A percentile compares a stretch with the other conserved stretches of the same genome.
phyloP scores from a whole-genome alignment of 495 filamentous ascomycete genomes.

The Penicillium subrubescens region DNA sequence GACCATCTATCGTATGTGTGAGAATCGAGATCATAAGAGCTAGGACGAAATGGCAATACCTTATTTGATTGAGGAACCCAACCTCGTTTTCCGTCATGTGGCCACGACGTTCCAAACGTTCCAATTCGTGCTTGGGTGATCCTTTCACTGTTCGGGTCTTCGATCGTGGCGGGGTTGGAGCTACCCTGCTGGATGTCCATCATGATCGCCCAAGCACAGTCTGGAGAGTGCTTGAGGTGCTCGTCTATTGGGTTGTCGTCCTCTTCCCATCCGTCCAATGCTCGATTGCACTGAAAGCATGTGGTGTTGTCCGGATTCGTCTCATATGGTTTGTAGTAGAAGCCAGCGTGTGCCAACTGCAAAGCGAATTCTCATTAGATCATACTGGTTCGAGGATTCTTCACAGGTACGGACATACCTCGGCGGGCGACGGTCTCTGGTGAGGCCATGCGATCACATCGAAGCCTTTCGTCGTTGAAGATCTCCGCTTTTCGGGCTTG shows the following conservation, averaged over 20 bases:
- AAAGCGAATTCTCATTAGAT: constrained; percentile 15
- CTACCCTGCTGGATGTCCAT: constrained; percentile 66
- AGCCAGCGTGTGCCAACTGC: constrained; percentile 86
- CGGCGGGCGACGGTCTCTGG: constrained; percentile 61
- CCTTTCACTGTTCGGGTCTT: constrained; percentile 69
- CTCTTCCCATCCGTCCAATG: constrained; percentile 86
- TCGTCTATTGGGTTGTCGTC: constrained; percentile 78
- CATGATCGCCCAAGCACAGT: constrained; percentile 87
- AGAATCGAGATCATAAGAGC: constrained; percentile 17
- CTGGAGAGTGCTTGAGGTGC: constrained; percentile 77
- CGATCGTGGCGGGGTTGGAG: constrained; percentile 61
- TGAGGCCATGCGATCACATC: constrained; percentile 77
- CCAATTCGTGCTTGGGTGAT: constrained; percentile 75
- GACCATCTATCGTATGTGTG: constrained; percentile 65
- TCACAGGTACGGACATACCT: constrained; percentile 50
- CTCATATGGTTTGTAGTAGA: constrained; percentile 78
- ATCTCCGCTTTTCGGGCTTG: constrained; percentile 64
- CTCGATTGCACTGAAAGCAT: constrained; percentile 81
- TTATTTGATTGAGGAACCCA: constrained; percentile 87
- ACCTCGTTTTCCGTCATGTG: constrained; percentile 83
- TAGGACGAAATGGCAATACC: constrained; percentile 47
- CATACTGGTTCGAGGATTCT: not conserved
- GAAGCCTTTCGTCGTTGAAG: constrained; percentile 63
- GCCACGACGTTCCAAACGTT: constrained; percentile 81
- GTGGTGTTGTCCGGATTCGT: constrained; percentile 81